A percentile compares a stretch with the other conserved stretches of the same genome.
These are phyloP conservation scores for Boletus rex-veris DNA, from an alignment of 768 basidiomycete genomes.

Conservation along the genomic window DNA sequence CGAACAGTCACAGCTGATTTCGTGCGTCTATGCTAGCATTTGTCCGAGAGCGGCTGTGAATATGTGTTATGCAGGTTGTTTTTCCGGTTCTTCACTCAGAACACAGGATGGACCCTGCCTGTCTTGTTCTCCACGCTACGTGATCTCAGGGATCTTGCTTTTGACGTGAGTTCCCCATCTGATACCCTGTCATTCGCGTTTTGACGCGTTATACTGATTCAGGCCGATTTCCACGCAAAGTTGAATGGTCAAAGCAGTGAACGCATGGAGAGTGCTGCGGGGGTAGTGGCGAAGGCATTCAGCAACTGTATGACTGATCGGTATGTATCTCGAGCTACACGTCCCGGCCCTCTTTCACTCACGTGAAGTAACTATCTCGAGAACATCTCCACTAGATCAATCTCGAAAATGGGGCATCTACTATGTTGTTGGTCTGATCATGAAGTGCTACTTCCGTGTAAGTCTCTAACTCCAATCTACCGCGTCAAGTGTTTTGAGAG, in stretches of 20 bases:
- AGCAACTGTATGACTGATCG: conserved; percentile 84
- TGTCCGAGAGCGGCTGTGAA: not conserved
- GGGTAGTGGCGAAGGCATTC: conserved; percentile 86
- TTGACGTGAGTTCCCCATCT: conserved; percentile 54
- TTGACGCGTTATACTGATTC: conserved; percentile 1
- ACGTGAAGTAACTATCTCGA: conserved; percentile 21
- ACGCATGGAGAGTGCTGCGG: conserved; percentile 83
- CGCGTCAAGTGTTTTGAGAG: not conserved
- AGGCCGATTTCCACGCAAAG: conserved; percentile 65
- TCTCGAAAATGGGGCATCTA: conserved; percentile 91
- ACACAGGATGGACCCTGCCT: conserved; percentile 84
- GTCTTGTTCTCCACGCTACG: conserved; percentile 77
- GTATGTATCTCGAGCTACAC: conserved; percentile 31
- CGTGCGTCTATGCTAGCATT: conserved; percentile 47
- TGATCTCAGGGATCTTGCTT: conserved; percentile 81
- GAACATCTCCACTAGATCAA: conserved; percentile 65
- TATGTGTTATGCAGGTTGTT: conserved; percentile 50
- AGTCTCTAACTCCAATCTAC: conserved; percentile 26
- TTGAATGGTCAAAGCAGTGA: conserved; percentile 55
- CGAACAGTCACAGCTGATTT: conserved; percentile 71
- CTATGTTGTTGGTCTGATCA: conserved; percentile 82
- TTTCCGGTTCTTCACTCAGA: conserved; percentile 73
- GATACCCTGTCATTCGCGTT: not conserved
- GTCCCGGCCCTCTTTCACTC: not conserved
- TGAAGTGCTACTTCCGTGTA: conserved; percentile 94